A percentile compares a stretch with the other conserved stretches of the same genome.
Conservation (phyloP, 768 basidiomycete species). For the Russula compacta region DNA sequence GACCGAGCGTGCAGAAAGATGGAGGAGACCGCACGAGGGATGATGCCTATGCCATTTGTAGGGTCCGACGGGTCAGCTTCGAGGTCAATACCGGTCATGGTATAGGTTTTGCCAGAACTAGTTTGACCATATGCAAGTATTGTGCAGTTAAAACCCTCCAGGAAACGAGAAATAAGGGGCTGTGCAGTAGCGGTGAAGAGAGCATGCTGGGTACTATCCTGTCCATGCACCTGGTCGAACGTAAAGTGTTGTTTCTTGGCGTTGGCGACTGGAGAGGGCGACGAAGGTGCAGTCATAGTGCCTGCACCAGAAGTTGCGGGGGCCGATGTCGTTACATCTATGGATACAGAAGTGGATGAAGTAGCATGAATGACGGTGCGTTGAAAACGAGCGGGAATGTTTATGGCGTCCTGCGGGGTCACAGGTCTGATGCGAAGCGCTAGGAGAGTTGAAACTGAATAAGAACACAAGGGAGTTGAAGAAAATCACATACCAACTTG, state of each 20-base stretch:
- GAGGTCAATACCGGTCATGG: slow-evolving; percentile 94
- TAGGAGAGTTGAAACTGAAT: slow-evolving; percentile 24
- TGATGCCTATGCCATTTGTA: slow-evolving; percentile 84
- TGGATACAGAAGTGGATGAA: slow-evolving; percentile 65
- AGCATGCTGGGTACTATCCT: slow-evolving; percentile 74
- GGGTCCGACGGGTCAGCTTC: slow-evolving; percentile 80
- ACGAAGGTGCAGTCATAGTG: slow-evolving; percentile 34
- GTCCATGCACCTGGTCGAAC: slow-evolving; percentile 91
- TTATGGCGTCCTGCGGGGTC: slow-evolving; percentile 70
- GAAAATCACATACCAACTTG: slow-evolving; percentile 74
- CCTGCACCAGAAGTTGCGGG: slow-evolving; percentile 43
- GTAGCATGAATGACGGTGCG: slow-evolving; percentile 75
- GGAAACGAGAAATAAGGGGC: slow-evolving; percentile 77
- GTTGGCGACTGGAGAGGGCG: slow-evolving; percentile 29
- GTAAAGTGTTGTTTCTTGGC: slow-evolving; percentile 76
- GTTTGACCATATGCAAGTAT: slow-evolving; percentile 98
- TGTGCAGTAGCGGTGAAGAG: slow-evolving; percentile 80
- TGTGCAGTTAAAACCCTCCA: slow-evolving; percentile 96
- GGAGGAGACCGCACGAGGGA: slow-evolving; percentile 84
- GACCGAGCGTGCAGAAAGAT: slow-evolving; percentile 77
- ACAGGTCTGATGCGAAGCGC: slow-evolving; percentile 89
- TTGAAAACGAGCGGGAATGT: slow-evolving; percentile 92
- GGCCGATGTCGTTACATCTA: slow-evolving; percentile 58
- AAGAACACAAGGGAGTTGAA: slow-evolving; percentile 14
- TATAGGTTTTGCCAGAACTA: slow-evolving; percentile 92